These are phyloP conservation scores for Trichoderma pleuroti DNA, from an alignment of 2,329 filamentous ascomycete genomes.

Conservation along the genomic window DNA sequence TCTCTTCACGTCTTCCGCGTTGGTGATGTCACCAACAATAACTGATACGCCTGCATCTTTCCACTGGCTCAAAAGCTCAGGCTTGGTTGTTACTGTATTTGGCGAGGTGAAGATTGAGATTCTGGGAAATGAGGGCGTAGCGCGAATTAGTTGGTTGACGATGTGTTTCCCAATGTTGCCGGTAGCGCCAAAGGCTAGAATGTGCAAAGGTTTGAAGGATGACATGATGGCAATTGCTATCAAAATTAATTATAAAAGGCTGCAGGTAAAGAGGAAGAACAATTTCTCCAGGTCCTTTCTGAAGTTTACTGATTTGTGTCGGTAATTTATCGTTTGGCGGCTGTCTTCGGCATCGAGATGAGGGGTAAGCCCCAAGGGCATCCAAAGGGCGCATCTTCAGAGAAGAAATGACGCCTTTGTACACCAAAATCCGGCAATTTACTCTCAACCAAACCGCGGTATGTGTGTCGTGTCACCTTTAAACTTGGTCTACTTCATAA, in stretches of 20 bases:
- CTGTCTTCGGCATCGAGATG: background rate
- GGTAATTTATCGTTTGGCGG: background rate
- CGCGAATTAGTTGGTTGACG: slow-evolving; percentile 35
- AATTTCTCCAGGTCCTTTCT: background rate
- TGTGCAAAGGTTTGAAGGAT: slow-evolving; percentile 1
- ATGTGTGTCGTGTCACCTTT: background rate
- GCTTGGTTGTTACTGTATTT: background rate
- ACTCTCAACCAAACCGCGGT: background rate
- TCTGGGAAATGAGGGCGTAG: slow-evolving; percentile 34
- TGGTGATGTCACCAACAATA: slow-evolving; percentile 38
- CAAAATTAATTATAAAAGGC: background rate
- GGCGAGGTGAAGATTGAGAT: slow-evolving; percentile 34
- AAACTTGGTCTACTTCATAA: background rate
- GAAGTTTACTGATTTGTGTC: background rate
- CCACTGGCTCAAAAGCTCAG: slow-evolving; percentile 6
- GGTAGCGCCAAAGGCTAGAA: slow-evolving; percentile 36
- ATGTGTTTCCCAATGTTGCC: slow-evolving; percentile 43
- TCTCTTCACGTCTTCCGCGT: slow-evolving; percentile 45
- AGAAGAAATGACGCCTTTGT: background rate
- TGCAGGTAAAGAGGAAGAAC: background rate
- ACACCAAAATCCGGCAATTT: background rate
- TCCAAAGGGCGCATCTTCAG: background rate
- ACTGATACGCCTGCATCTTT: slow-evolving; percentile 19
- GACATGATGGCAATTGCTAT: background rate
- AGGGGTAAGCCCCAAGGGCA: background rate